Evolutionary conservation across 192 early-diverging fungal genomes (phyloP).

Genomic region (Mortierella antarctica): DNA sequence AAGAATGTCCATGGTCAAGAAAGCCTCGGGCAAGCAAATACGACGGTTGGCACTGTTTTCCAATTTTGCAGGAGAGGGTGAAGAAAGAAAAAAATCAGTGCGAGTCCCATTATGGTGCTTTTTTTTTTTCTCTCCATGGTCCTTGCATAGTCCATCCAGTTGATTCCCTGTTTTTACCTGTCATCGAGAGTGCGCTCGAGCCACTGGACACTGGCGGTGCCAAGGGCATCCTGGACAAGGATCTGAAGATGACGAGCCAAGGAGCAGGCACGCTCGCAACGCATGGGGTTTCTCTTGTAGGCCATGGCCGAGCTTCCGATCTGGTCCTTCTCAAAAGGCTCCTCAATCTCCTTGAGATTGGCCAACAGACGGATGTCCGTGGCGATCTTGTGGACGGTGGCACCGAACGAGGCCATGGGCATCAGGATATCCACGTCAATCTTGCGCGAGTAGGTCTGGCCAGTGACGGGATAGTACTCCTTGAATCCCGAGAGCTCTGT

Average conservation of each 20-base stretch:
- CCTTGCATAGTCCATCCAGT: background rate
- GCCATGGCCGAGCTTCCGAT: constrained; percentile 99
- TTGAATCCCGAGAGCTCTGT: constrained; percentile 89
- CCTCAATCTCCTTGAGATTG: constrained; percentile 97
- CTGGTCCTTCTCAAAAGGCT: constrained; percentile 99
- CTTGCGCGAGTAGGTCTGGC: constrained; percentile 98
- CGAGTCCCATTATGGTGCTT: background rate
- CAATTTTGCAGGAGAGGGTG: background rate
- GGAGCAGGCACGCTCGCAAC: constrained; percentile 96
- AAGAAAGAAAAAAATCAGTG: background rate
- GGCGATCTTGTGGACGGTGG: constrained; percentile 96
- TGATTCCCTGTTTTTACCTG: constrained; percentile 50
- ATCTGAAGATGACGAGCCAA: constrained; percentile 95
- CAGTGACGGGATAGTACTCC: constrained; percentile 89
- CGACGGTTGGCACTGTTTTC: constrained; percentile 86
- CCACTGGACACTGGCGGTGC: constrained; percentile 96
- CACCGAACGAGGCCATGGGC: constrained; percentile 91
- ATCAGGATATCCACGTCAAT: constrained; percentile 93
- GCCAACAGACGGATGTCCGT: constrained; percentile 96
- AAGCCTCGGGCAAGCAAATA: constrained; percentile 95
- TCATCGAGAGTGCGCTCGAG: constrained; percentile 98
- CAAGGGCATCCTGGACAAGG: constrained; percentile 85
- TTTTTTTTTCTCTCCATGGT: background rate
- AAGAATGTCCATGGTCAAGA: constrained; percentile 97
- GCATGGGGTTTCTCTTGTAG: constrained; percentile 99